Base-by-base conservation (phyloP, 2,329 filamentous ascomycete genomes). In the Paracamarosporium sp. region DNA sequence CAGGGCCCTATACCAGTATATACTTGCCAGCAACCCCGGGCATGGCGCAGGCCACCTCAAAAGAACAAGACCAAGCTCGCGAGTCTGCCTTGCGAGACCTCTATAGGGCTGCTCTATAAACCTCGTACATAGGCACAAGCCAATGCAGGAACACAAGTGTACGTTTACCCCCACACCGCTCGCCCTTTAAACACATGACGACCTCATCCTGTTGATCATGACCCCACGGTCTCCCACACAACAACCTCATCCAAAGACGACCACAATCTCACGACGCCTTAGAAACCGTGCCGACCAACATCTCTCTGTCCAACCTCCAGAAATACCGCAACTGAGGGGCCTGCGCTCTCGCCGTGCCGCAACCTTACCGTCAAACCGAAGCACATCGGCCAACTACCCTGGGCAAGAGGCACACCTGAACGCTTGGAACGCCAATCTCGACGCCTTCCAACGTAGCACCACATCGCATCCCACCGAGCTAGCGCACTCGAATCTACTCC, bases 191-290 rank as follows among this genome's bases (percentile, higher is more conserved):
- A 59, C 65, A 65, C 59, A 75, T 74, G 68, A 65, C 64, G 63
- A 60, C 62, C 57, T 63, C 62, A 57, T 57, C 56, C 59, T 62
- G 57, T 65, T 68, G 66, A 72, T 64, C 64, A 74, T 74, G 72
- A 75, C 72, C 74, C 63, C 61, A 64, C 63, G 71, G 67, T 72
- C 69, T 65, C 56, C 63, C 47, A 66, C 68, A 65, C 61, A 66
- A 55, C 51, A 64, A 65, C 66, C 62, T 45, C 50, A 65, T 64
- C 66, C 62, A 47, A 70, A 72, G 60, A 64, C 66, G 43, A 66
- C 65, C 53, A 71, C 67, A 59, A 71, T 71, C 71, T 76, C 71
- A 76, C 72, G 66, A 59, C 70, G 64, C 64, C 63, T 66, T 56
- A 76, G 73, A 65, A 69, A 67, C 56, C 64, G 65, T 59, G 62